A percentile compares a stretch with the other conserved stretches of the same genome.
Conservation (phyloP, 768 basidiomycete genomes). For the Pisolithus sp. region DNA sequence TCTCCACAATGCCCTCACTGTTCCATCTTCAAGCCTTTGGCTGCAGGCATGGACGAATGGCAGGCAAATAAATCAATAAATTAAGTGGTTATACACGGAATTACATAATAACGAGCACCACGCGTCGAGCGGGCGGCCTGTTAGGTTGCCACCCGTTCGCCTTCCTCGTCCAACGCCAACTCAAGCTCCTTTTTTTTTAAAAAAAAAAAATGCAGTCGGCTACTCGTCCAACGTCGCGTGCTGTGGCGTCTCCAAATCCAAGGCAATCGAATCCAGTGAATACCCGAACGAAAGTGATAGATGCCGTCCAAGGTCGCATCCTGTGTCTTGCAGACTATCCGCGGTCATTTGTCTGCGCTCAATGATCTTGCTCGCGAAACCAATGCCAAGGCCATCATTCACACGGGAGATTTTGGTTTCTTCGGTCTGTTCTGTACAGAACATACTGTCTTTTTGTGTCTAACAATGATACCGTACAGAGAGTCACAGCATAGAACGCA, state of each 20-base stretch:
- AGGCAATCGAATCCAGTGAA: slow-evolving; percentile 45
- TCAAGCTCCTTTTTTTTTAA: slow-evolving; percentile 1
- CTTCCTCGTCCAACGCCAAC: background rate
- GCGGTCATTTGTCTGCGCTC: slow-evolving; percentile 79
- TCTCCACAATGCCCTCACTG: background rate
- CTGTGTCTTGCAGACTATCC: slow-evolving; percentile 94
- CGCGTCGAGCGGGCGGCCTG: background rate
- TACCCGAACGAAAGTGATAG: slow-evolving; percentile 73
- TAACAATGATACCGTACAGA: slow-evolving; percentile 41
- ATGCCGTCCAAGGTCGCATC: slow-evolving; percentile 76
- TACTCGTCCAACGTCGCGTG: slow-evolving; percentile 55
- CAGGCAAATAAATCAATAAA: background rate
- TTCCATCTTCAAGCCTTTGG: background rate
- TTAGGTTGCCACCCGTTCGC: background rate
- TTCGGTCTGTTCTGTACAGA: slow-evolving; percentile 52
- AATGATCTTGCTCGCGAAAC: slow-evolving; percentile 87
- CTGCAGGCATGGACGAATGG: background rate
- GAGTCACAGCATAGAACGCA: slow-evolving; percentile 72
- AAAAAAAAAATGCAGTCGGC: slow-evolving; percentile 47
- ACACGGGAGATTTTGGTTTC: slow-evolving; percentile 99
- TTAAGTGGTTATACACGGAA: background rate
- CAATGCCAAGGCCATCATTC: slow-evolving; percentile 88
- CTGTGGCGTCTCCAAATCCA: slow-evolving; percentile 51
- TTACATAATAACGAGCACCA: slow-evolving; percentile 18
- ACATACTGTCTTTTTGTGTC: background rate